Evolutionary conservation across 2,329 filamentous ascomycete genomes (phyloP).

Genomic region (Aureobasidium lini): DNA sequence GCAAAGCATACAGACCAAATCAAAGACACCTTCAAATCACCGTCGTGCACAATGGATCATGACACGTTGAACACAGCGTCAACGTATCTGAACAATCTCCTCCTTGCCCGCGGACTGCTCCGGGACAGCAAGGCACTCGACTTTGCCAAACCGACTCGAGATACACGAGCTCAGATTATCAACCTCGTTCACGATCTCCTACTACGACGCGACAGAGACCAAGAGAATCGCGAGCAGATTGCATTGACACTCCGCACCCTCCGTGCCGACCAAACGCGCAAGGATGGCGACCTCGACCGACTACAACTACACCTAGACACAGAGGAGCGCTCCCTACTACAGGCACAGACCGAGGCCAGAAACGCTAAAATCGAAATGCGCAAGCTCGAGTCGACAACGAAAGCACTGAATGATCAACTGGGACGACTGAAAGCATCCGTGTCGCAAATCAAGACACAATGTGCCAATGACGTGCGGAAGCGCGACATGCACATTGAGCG

Average conservation of each 20-base stretch:
- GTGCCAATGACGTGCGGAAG: constrained; percentile 83
- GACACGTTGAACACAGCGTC: constrained; percentile 54
- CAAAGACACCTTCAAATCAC: background rate
- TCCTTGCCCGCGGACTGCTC: constrained; percentile 56
- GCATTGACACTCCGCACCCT: constrained; percentile 69
- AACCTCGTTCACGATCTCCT: constrained; percentile 92
- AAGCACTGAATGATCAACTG: constrained; percentile 74
- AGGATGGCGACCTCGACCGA: constrained; percentile 55
- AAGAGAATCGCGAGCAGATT: constrained; percentile 77
- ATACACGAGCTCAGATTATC: constrained; percentile 79
- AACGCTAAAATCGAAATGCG: constrained; percentile 75
- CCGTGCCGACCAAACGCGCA: constrained; percentile 66
- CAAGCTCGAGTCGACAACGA: constrained; percentile 67
- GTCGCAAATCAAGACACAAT: constrained; percentile 75
- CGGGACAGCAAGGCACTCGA: constrained; percentile 66
- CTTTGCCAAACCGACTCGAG: constrained; percentile 62
- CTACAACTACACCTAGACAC: constrained; percentile 34
- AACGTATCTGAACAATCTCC: constrained; percentile 57
- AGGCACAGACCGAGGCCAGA: constrained; percentile 64
- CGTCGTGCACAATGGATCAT: constrained; percentile 32
- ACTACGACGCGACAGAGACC: constrained; percentile 83
- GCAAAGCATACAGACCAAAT: background rate
- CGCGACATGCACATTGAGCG: constrained; percentile 82
- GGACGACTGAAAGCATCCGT: constrained; percentile 70
- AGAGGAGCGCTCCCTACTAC: constrained; percentile 63